These are phyloP conservation scores for Taiozyma sp. DNA, from an alignment of 1,139 yeast species.

Conservation along the genomic window DNA sequence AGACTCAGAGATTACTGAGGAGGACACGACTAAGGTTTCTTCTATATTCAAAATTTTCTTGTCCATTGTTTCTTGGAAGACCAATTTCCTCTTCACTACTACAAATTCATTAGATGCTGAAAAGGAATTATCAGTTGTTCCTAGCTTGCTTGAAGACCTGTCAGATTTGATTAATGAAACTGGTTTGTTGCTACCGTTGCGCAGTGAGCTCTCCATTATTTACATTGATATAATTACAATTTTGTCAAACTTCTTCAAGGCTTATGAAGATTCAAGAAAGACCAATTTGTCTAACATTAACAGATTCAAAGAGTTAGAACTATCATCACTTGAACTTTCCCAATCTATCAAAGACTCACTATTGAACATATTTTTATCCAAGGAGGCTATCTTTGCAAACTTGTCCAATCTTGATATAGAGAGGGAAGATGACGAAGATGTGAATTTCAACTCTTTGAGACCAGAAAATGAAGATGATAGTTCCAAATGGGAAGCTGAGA, in stretches of 20 bases:
- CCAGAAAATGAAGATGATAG: conserved; percentile 25
- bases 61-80: conserved; percentile 16
- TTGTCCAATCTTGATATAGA: conserved; percentile 39
- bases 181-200: not conserved
- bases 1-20: conserved; percentile 3
- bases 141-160: conserved; percentile 11
- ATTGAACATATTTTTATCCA: conserved; percentile 24
- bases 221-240: conserved; percentile 10
- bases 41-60: conserved; percentile 13
- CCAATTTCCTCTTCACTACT: conserved; percentile 10
- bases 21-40: not conserved
- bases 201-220: not conserved
- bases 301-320: conserved; percentile 27
- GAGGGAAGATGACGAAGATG: conserved; percentile 55
- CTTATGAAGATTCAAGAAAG: conserved; percentile 22
- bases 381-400: conserved; percentile 31
- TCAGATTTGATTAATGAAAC: conserved; percentile 7
- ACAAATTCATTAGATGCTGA: conserved; percentile 17
- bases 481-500: conserved; percentile 35
- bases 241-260: conserved; percentile 14
- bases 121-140: conserved; percentile 11
- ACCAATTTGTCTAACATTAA: conserved; percentile 22
- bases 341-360: conserved; percentile 12
- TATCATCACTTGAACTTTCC: conserved; percentile 27
- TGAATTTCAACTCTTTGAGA: conserved; percentile 39